A percentile compares a stretch with the other conserved stretches of the same genome.
Evolutionary conservation across 2,329 filamentous ascomycete genomes (phyloP).

Genomic region (Neodidymelliopsis sp.): DNA sequence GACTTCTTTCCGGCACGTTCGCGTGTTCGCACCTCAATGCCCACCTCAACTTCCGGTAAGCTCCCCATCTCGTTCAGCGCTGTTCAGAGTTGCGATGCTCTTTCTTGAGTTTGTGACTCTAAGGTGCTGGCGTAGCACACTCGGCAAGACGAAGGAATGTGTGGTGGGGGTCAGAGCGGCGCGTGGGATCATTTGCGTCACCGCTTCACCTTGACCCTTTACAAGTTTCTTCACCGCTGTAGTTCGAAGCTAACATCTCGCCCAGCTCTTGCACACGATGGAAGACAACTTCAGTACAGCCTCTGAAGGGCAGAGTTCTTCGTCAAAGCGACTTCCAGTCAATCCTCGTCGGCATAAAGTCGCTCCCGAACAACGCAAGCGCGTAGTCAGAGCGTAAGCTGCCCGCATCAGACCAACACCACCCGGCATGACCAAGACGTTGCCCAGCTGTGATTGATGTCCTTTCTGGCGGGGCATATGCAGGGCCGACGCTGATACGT

Average conservation of each 20-base stretch:
- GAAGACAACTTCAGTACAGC: not conserved
- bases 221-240: slow-evolving; percentile 2
- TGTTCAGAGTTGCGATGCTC: not conserved
- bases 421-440: too few relatives aligned
- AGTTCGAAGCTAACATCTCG: not conserved
- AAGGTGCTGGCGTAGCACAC: slow-evolving; percentile 6
- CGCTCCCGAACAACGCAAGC: slow-evolving; percentile 20
- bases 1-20: slow-evolving; percentile 7
- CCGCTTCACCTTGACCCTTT: slow-evolving; percentile 8
- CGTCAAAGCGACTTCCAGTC: slow-evolving; percentile 21
- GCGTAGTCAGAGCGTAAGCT: slow-evolving; percentile 24
- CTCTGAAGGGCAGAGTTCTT: slow-evolving; percentile 3
- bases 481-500: not conserved
- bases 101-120: not conserved
- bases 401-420: not conserved
- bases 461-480: too few relatives aligned
- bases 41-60: slow-evolving; percentile 6
- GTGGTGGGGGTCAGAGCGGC: slow-evolving; percentile 7
- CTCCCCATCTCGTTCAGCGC: not conserved
- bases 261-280: slow-evolving; percentile 2
- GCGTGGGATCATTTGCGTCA: slow-evolving; percentile 9
- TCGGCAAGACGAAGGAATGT: slow-evolving; percentile 5
- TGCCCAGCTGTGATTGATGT: too few relatives aligned
- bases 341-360: slow-evolving; percentile 26
- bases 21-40: not conserved